Conservation (phyloP, 2,329 filamentous ascomycete species). For the Chrysosporium keratinophilum region DNA sequence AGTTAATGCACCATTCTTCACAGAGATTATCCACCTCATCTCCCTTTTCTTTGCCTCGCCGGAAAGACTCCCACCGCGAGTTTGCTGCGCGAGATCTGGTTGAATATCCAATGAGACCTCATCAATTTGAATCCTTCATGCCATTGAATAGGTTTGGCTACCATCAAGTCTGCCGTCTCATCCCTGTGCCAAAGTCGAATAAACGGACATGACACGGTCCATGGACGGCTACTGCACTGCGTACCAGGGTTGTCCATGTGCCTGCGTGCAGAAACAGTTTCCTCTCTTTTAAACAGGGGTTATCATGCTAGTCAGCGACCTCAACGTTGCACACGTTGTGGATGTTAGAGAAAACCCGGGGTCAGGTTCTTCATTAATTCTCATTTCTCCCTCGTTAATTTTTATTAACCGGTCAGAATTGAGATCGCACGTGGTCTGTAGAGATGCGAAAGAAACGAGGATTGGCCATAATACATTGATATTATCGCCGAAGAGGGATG, state of each 20-base stretch:
- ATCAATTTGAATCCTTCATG: neutral
- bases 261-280: neutral
- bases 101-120: neutral
- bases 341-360: neutral
- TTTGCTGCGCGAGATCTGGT: neutral
- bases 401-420: neutral
- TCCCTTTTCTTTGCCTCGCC: neutral
- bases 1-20: neutral
- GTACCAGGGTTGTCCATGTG: slow-evolving; percentile 5
- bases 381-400: neutral
- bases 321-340: slow-evolving; percentile 3
- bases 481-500: neutral
- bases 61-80: neutral
- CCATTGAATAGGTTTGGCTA: neutral
- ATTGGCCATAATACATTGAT: neutral
- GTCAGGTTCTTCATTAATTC: neutral
- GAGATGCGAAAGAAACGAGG: too few relatives aligned
- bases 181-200: neutral
- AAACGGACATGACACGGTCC: neutral
- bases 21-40: neutral
- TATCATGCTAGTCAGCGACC: neutral
- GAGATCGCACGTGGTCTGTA: neutral
- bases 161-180: neutral
- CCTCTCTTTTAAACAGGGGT: neutral
- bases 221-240: neutral